Conservation (phyloP, 2,329 filamentous ascomycete genomes). For the Ceratocystis diversiconidia region DNA sequence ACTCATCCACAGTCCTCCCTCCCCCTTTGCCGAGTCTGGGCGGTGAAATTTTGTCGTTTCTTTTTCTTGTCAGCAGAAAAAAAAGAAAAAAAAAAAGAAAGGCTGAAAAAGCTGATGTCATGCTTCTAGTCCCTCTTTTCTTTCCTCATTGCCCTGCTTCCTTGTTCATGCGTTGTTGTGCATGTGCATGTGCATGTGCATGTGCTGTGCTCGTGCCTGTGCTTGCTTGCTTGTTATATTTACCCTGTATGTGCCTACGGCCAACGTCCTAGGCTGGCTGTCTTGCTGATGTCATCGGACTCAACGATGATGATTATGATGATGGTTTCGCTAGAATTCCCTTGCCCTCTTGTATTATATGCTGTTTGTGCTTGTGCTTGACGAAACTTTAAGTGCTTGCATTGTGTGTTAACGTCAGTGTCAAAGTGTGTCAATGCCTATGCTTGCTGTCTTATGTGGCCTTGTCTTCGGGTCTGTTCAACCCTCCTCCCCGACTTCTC, state of each 20-base stretch:
- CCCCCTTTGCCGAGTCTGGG: neutral
- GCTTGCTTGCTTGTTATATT: neutral
- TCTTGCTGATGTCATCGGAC: too few species aligned
- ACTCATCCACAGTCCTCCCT: too few species aligned
- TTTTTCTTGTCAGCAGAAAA: neutral
- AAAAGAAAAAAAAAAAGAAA: neutral
- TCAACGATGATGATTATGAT: too few species aligned
- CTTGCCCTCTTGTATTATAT: neutral
- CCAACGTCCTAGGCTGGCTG: too few species aligned
- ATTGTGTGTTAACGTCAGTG: conserved; percentile 1
- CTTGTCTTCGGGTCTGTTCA: neutral
- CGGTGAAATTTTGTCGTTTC: neutral
- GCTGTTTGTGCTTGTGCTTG: neutral
- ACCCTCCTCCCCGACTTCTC: neutral
- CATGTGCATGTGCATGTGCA: neutral
- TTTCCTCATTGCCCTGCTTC: neutral
- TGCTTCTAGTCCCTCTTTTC: neutral
- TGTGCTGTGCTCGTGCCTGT: neutral
- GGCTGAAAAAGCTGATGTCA: neutral
- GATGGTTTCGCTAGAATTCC: neutral
- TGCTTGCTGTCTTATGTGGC: neutral
- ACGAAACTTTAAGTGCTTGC: neutral
- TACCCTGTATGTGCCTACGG: too few species aligned
- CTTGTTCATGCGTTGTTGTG: neutral
- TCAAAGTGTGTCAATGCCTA: neutral